Evolutionary conservation across 2,329 filamentous ascomycete species (phyloP), one percentile per base, ranked within the genome.

Genomic region (Colletotrichum sp.): DNA sequence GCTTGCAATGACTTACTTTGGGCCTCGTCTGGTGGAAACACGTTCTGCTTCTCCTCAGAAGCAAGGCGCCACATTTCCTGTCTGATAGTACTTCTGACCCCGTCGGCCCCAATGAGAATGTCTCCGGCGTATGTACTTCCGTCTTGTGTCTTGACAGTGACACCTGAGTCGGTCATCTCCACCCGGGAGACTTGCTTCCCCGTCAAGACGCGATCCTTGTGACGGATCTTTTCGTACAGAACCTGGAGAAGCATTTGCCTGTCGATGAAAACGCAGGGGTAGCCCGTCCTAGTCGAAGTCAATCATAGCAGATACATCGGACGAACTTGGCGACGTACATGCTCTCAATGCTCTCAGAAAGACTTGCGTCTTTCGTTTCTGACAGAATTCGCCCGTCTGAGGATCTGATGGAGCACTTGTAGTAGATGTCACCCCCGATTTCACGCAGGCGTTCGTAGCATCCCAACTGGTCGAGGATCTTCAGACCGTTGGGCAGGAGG

Each of bases 391-490:
- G 63, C 8, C 73, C 78, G 10, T 18, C 32, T 28, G 34, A 48
- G 15, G 68, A 34, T 26, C 44, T 52, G 9, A 68, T 32, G 12
- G 10, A n/a, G 15, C 55, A 34, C 10, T 30, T 32, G 24, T 59
- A 55, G 15, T 63, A 44, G 6, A 34, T 63, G 22, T 81, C 73
- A 4, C 75, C 77, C 3, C 80, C 32, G n/a, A 80, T 68, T 26
- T 78, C 68, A 1, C 80, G 76, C 24, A 84, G 70, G 2, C 77
- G 24, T 39, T 83, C 79, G 48, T 82, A 83, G 48, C 81, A 79
- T 2, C 78, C 79, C 1, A 91, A 78, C 77, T 91, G 90, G 65
- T 90, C 88, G 1, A 90, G 78, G 15, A 91, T 87, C 2, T 86
- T 82, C 6, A 80, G 70, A 1, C 86, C 87, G 24, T 87, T 83